Percentiles rank a stretch among this genome's conserved stretches.
phyloP scores from a whole-genome alignment of 2,329 filamentous ascomycete species.

The Fusarium humuli region DNA sequence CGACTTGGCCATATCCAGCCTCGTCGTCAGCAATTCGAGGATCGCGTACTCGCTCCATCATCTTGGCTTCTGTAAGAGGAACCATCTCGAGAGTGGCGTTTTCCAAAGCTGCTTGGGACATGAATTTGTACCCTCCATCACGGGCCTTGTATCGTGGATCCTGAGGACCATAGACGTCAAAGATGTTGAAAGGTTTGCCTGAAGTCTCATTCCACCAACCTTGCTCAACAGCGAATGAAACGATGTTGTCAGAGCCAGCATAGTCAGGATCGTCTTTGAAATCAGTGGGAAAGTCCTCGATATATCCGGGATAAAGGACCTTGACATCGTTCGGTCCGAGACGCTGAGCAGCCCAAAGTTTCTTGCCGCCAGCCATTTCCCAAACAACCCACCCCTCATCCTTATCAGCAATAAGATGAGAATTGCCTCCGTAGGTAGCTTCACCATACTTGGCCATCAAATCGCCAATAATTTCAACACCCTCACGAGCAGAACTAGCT shows the following conservation, averaged over 20 bases:
- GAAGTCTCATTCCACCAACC: slow-evolving; percentile 43
- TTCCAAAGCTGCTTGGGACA: slow-evolving; percentile 40
- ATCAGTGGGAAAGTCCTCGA: slow-evolving; percentile 39
- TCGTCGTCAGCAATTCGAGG: slow-evolving; percentile 41
- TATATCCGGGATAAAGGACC: slow-evolving; percentile 39
- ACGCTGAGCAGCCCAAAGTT: slow-evolving; percentile 42
- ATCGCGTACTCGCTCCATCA: slow-evolving; percentile 41
- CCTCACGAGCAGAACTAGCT: slow-evolving; percentile 35
- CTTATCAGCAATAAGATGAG: slow-evolving; percentile 42
- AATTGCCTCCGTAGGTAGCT: slow-evolving; percentile 41
- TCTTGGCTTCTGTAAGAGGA: slow-evolving; percentile 36
- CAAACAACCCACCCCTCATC: slow-evolving; percentile 43
- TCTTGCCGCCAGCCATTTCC: slow-evolving; percentile 42
- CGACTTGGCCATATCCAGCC: slow-evolving; percentile 40
- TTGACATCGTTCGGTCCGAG: slow-evolving; percentile 41
- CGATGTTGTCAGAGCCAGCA: slow-evolving; percentile 39
- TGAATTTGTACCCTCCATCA: slow-evolving; percentile 43
- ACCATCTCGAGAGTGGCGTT: slow-evolving; percentile 39
- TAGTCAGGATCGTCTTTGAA: slow-evolving; percentile 24
- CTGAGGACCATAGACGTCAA: slow-evolving; percentile 37
- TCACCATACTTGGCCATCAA: slow-evolving; percentile 37
- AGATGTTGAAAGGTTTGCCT: slow-evolving; percentile 39
- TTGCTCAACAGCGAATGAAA: slow-evolving; percentile 40
- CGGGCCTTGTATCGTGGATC: slow-evolving; percentile 40
- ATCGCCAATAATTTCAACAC: slow-evolving; percentile 35